Percentiles rank a stretch among this genome's conserved stretches.
These are phyloP conservation scores for Nothophoma quercina DNA, from an alignment of 2,329 filamentous ascomycete species.

Conservation along the genomic window DNA sequence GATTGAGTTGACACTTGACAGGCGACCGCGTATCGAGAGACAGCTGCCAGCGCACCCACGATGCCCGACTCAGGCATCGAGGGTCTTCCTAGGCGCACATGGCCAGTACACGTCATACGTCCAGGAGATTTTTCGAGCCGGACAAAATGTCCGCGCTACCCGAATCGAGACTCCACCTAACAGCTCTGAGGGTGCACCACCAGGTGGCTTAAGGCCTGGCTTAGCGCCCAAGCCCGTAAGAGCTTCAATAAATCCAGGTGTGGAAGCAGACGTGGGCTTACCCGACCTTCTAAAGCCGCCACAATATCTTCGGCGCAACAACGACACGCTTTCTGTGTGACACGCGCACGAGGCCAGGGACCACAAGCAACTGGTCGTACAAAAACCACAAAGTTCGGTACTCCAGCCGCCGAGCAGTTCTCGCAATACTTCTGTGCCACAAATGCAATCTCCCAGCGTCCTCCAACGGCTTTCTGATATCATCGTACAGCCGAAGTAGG, in stretches of 20 bases:
- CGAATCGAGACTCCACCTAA: slow-evolving; percentile 20
- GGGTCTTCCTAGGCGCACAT: slow-evolving; percentile 24
- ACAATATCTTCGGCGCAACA: slow-evolving; percentile 21
- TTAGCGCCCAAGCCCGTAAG: slow-evolving; percentile 29
- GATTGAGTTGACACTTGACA: slow-evolving; percentile 37
- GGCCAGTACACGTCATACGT: slow-evolving; percentile 37
- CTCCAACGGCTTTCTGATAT: slow-evolving; percentile 41
- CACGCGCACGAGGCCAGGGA: slow-evolving; percentile 19
- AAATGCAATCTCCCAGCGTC: slow-evolving; percentile 23
- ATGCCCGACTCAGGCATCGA: slow-evolving; percentile 18
- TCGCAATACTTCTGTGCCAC: slow-evolving; percentile 20
- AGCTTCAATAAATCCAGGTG: slow-evolving; percentile 24
- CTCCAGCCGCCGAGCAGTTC: not conserved
- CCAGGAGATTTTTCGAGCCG: slow-evolving; percentile 37
- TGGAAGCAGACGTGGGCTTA: slow-evolving; percentile 24
- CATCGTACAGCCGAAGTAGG: slow-evolving; percentile 16
- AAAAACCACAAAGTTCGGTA: slow-evolving; percentile 13
- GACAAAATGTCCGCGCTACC: slow-evolving; percentile 29
- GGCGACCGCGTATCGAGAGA: slow-evolving; percentile 27
- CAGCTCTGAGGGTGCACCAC: slow-evolving; percentile 18
- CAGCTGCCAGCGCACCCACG: slow-evolving; percentile 14
- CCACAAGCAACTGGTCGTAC: slow-evolving; percentile 7
- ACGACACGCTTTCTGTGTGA: slow-evolving; percentile 21
- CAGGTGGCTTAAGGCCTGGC: slow-evolving; percentile 15
- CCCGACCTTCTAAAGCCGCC: slow-evolving; percentile 41